Evolutionary conservation across 768 basidiomycete genomes (phyloP).

Genomic region (Flagelloscypha sp.): DNA sequence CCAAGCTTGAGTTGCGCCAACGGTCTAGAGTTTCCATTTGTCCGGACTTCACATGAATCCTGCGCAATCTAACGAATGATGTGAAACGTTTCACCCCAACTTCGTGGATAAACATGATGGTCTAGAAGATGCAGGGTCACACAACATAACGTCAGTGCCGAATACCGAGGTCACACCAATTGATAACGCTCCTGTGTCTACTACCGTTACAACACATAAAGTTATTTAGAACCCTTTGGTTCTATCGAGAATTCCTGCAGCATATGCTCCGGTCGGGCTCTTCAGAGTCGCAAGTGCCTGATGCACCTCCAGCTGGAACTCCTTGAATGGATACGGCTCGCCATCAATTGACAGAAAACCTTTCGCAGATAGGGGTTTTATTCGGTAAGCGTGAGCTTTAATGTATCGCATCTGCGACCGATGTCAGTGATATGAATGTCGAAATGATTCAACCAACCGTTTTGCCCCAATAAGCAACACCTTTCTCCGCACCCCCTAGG

Average conservation of each 20-base stretch:
- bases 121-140: no score
- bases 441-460: conserved; percentile 32
- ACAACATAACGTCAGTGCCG: no score
- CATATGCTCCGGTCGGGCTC: conserved; percentile 56
- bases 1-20: conserved; percentile 46
- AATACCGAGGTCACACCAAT: no score
- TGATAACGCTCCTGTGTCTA: no score
- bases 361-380: conserved; percentile 47
- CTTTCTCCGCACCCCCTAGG: conserved; percentile 55
- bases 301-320: conserved; percentile 73
- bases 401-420: conserved; percentile 52
- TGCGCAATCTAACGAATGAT: no score
- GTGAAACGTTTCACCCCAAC: no score
- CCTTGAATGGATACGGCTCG: conserved; percentile 64
- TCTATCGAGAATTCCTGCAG: conserved; percentile 44
- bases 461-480: conserved; percentile 53
- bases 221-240: no score
- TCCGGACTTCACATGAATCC: no score
- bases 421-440: conserved; percentile 7
- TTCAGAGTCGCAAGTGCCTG: conserved; percentile 56
- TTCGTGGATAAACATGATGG: no score
- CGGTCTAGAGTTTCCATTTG: conserved; percentile 32
- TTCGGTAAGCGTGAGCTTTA: conserved; percentile 67
- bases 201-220: no score
- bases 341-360: conserved; percentile 71